phyloP scores from a whole-genome alignment of 306 rosid species.

The Sphenostylis stenocarpa region DNA sequence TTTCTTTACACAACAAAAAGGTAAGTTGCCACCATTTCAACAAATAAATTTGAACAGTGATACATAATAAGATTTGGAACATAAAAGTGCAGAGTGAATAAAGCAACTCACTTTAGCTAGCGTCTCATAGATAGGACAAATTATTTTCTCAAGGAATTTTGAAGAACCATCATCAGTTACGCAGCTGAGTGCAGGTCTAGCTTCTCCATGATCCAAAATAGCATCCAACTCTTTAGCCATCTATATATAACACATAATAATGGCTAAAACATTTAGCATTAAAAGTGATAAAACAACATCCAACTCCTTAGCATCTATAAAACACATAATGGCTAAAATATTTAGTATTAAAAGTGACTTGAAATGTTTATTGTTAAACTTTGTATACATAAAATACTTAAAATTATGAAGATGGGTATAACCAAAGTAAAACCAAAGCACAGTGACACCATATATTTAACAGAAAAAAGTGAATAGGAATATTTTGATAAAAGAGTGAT shows the following conservation, averaged over 20 bases:
- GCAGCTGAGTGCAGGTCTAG: conserved; percentile 60
- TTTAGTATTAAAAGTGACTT: too few relatives aligned
- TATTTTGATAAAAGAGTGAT: too few relatives aligned
- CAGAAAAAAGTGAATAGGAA: too few relatives aligned
- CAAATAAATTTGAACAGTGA: too few relatives aligned
- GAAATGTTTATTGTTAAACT: background rate
- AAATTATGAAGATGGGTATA: background rate
- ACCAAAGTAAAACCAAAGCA: too few relatives aligned
- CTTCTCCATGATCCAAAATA: conserved; percentile 84
- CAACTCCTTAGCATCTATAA: too few relatives aligned
- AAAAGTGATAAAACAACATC: too few relatives aligned
- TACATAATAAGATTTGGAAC: background rate
- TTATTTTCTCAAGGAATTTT: conserved; percentile 70
- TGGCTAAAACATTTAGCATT: background rate
- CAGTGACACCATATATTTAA: too few relatives aligned
- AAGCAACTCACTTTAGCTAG: conserved; percentile 57
- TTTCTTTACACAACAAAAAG: too few relatives aligned
- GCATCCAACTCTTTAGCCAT: conserved; percentile 97
- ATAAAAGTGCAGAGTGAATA: conserved; percentile 6
- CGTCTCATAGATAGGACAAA: conserved; percentile 60
- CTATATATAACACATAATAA: conserved; percentile 50
- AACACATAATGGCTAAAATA: too few relatives aligned
- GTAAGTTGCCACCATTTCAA: too few relatives aligned
- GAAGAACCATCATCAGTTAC: conserved; percentile 50
- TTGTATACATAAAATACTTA: background rate